These are phyloP conservation scores for Spizellomyces punctatus DNA, from an alignment of 192 early-diverging fungal species.

Conservation along the genomic window DNA sequence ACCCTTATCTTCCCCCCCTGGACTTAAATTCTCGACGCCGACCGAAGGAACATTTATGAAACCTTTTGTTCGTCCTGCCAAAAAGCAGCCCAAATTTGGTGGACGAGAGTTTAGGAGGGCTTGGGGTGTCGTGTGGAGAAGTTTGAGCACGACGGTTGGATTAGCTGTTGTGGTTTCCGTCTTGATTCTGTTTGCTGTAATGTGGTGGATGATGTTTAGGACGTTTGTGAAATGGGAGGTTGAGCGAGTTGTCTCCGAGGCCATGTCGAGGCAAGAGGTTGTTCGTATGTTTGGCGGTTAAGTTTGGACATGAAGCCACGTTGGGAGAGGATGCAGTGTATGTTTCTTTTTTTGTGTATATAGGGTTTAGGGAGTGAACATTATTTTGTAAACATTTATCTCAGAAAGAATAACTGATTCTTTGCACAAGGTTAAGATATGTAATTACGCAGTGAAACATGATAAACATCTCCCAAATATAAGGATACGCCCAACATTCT, in stretches of 20 bases:
- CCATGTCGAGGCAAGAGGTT: too few relatives aligned
- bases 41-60: background rate
- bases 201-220: background rate
- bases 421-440: too few relatives aligned
- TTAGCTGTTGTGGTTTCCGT: background rate
- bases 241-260: background rate
- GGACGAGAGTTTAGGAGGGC: background rate
- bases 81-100: background rate
- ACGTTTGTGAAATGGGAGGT: slow-evolving; percentile 7
- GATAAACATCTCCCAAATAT: too few relatives aligned
- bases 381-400: too few relatives aligned
- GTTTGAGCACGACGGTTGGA: background rate
- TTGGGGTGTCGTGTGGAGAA: background rate
- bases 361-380: too few relatives aligned
- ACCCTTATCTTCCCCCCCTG: background rate
- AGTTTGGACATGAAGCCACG: too few relatives aligned
- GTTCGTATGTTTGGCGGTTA: too few relatives aligned
- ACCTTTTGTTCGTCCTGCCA: background rate
- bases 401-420: too few relatives aligned
- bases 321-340: too few relatives aligned
- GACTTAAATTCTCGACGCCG: slow-evolving; percentile 1
- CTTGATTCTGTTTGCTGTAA: background rate
- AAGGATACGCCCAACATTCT: too few relatives aligned
- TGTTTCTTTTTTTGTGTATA: too few relatives aligned
- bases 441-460: too few relatives aligned